phyloP scores from a whole-genome alignment of 176 grass and related monocot genomes.

The Musa troglodytarum region DNA sequence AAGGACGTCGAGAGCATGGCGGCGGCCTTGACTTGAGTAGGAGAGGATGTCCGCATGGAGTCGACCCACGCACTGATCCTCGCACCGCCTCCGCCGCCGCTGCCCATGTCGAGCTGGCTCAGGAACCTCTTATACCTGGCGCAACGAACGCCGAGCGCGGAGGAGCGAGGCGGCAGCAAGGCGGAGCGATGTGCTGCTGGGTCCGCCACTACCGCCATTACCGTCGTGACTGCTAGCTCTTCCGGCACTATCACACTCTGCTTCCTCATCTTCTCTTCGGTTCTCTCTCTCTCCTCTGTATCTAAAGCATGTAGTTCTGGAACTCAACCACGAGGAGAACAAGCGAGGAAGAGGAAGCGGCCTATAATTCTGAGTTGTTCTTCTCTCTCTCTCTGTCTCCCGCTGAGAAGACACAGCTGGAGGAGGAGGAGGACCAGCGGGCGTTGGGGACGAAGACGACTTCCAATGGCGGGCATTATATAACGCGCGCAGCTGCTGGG shows the following conservation, averaged over 20 bases:
- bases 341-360: too few species aligned
- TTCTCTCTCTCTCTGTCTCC: not conserved
- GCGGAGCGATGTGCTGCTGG: not conserved
- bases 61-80: slow-evolving; percentile 30
- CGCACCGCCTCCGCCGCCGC: not conserved
- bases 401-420: too few species aligned
- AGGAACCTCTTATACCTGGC: slow-evolving; percentile 27
- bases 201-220: not conserved
- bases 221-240: slow-evolving; percentile 20
- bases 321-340: too few species aligned
- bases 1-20: not conserved
- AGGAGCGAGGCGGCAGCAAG: slow-evolving; percentile 2
- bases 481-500: not conserved
- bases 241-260: slow-evolving; percentile 32
- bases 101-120: slow-evolving; percentile 30
- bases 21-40: slow-evolving; percentile 25
- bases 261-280: slow-evolving; percentile 34
- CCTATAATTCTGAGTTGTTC: not conserved
- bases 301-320: too few species aligned
- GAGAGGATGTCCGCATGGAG: slow-evolving; percentile 60
- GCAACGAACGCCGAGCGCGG: not conserved
- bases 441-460: not conserved
- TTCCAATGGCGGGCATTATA: not conserved
- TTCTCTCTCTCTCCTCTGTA: too few species aligned
- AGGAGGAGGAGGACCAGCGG: not conserved